Percentiles rank a stretch among this genome's conserved stretches.
phyloP scores from a whole-genome alignment of 768 basidiomycete genomes.

The Kwoniella dejecticola region DNA sequence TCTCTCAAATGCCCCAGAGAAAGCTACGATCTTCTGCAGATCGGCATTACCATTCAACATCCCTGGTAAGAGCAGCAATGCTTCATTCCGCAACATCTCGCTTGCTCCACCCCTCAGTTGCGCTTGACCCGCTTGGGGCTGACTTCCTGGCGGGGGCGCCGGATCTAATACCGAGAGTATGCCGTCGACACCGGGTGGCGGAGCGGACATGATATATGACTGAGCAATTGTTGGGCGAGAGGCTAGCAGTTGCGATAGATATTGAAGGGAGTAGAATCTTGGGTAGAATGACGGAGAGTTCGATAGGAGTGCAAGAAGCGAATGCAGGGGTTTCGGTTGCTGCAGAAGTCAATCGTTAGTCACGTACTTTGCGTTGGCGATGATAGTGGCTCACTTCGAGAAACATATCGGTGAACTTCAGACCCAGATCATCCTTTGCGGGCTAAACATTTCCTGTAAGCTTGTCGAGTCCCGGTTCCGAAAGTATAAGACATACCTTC shows the following conservation, averaged over 20 bases:
- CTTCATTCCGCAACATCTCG: slow-evolving; percentile 62
- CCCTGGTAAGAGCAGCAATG: slow-evolving; percentile 75
- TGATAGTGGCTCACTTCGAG: slow-evolving; percentile 59
- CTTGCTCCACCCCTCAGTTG: slow-evolving; percentile 45
- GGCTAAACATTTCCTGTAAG: slow-evolving; percentile 41
- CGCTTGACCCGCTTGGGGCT: slow-evolving; percentile 2
- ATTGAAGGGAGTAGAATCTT: slow-evolving; percentile 79
- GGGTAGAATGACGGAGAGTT: slow-evolving; percentile 76
- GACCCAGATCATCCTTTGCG: slow-evolving; percentile 69
- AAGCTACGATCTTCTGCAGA: slow-evolving; percentile 94
- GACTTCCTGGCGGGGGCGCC: slow-evolving; percentile 17
- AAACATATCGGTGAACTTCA: slow-evolving; percentile 78
- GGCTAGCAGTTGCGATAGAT: slow-evolving; percentile 74
- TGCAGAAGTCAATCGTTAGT: slow-evolving; percentile 33
- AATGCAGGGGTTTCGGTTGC: slow-evolving; percentile 68
- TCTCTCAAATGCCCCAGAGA: slow-evolving; percentile 95
- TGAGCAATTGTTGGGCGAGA: slow-evolving; percentile 82
- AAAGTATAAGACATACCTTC: no score
- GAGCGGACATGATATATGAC: slow-evolving; percentile 83
- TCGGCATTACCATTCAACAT: slow-evolving; percentile 84
- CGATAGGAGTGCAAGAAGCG: slow-evolving; percentile 72
- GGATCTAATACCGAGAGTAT: slow-evolving; percentile 57
- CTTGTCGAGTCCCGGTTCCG: no score
- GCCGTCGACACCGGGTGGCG: slow-evolving; percentile 63
- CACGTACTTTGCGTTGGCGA: background rate